Evolutionary conservation across 192 early-diverging fungal species (phyloP), one percentile per base, ranked within the genome.

Genomic region (Fimicolochytrium jonesii): DNA sequence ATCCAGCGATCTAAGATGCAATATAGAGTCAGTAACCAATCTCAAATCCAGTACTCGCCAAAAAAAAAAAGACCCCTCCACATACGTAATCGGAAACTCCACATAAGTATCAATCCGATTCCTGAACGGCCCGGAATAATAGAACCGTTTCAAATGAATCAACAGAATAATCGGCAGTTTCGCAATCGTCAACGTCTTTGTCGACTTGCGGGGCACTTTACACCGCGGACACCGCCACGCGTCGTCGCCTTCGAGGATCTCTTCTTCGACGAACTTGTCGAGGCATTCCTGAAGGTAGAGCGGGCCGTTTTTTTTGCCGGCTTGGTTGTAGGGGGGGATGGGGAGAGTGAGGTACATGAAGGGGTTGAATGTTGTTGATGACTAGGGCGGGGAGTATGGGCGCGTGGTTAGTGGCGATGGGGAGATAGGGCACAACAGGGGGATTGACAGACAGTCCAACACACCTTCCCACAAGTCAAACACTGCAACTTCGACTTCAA

Each of bases 71-170:
- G n/a, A n/a, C n/a, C n/a, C n/a, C n/a, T n/a, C n/a, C 28, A 46
- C 57, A 46, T 59, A 74, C 72, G 15, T 52, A 28, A 92, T 74
- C 2, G 94, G 94, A 56, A 93, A 93, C 47, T 88, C 74, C 0
- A 97, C 92, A 64, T 83, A 76, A 0, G 89, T 90, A 45, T 94
- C 92, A 29, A 99, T 67, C 64, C 97, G 97, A 68, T 95, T 87
- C 39, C 88, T 83, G 69, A 97, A 97, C 6, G 92, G 94, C 0
- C 95, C 95, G 51, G 90, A 76, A 31, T 80, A 92, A 18, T 88
- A 95, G 53, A 97, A 99, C 47, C 95, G 83, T 70, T 98, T 99
- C 62, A 99, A 59, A 57, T 97, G 93, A 48, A 99, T 83, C 47
- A 97, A 68, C n/a, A 99, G 72, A 30, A 99, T 87, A 46, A 87